Conservation (phyloP, 163 green algal species). For the Botryococcus braunii region DNA sequence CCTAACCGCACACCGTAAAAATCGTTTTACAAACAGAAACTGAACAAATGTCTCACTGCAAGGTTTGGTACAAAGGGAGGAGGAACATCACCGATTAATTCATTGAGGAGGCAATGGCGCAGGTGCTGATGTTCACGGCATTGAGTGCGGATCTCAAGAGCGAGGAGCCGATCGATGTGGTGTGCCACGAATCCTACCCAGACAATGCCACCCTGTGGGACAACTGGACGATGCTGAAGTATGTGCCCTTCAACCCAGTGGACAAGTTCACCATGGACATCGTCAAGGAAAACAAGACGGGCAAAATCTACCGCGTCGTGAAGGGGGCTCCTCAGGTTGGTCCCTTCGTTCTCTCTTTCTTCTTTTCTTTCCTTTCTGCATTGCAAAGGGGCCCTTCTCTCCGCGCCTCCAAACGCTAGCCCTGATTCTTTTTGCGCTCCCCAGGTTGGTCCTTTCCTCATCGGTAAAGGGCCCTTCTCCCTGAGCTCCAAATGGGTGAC, state of each 20-base stretch:
- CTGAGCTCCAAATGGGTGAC: too few species aligned
- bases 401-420: background rate
- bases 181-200: constrained; percentile 60
- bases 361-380: too few species aligned
- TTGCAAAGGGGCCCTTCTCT: background rate
- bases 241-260: constrained; percentile 80
- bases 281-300: constrained; percentile 35
- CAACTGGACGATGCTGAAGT: constrained; percentile 55
- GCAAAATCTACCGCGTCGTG: constrained; percentile 54
- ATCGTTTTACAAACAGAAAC: too few species aligned
- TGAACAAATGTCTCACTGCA: too few species aligned
- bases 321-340: constrained; percentile 77
- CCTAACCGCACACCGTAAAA: too few species aligned
- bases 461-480: too few species aligned
- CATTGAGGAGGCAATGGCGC: constrained; percentile 31
- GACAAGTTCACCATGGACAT: constrained; percentile 76
- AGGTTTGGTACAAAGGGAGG: too few species aligned
- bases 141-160: constrained; percentile 62
- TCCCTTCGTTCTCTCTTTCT: background rate
- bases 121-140: constrained; percentile 46
- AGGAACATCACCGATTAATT: too few species aligned
- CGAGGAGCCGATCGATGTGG: constrained; percentile 79
- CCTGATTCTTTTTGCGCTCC: background rate
- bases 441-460: background rate
- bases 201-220: constrained; percentile 27